Percentiles rank a stretch among this genome's conserved stretches.
Conservation (phyloP, 2,329 filamentous ascomycete genomes). For the Aureobasidium lini region DNA sequence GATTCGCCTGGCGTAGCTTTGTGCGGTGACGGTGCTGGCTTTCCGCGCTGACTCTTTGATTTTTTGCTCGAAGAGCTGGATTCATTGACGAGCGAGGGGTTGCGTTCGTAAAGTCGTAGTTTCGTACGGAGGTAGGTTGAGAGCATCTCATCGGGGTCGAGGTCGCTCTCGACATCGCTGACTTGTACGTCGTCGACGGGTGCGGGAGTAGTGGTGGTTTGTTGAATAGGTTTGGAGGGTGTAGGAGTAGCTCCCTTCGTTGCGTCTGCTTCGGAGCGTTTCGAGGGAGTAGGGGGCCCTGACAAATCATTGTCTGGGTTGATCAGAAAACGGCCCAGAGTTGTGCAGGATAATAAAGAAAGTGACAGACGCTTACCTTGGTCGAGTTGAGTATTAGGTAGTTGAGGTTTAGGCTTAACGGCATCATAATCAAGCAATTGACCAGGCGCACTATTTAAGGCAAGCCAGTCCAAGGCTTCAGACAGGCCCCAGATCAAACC, state of each 20-base stretch:
- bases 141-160: slow-evolving; percentile 47
- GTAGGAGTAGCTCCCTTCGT: background rate
- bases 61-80: slow-evolving; percentile 29
- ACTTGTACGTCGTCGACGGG: slow-evolving; percentile 29
- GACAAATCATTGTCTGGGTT: background rate
- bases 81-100: slow-evolving; percentile 50
- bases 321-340: slow-evolving; percentile 9
- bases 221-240: background rate
- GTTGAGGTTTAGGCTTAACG: slow-evolving; percentile 20
- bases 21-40: slow-evolving; percentile 13
- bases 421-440: slow-evolving; percentile 29
- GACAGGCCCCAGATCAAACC: slow-evolving; percentile 72
- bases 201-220: background rate
- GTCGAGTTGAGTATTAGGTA: background rate
- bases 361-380: slow-evolving; percentile 3
- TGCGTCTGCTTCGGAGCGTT: background rate
- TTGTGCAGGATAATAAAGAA: background rate
- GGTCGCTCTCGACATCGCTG: slow-evolving; percentile 44
- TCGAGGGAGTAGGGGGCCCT: background rate
- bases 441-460: slow-evolving; percentile 56
- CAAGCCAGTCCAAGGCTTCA: slow-evolving; percentile 83
- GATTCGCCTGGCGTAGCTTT: slow-evolving; percentile 42
- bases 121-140: slow-evolving; percentile 72
- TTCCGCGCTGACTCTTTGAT: slow-evolving; percentile 19
- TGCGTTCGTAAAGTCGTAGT: slow-evolving; percentile 41